A percentile compares a stretch with the other conserved stretches of the same genome.
Evolutionary conservation across 2,329 filamentous ascomycete genomes (phyloP).

Genomic region (Pezicula radicicola): DNA sequence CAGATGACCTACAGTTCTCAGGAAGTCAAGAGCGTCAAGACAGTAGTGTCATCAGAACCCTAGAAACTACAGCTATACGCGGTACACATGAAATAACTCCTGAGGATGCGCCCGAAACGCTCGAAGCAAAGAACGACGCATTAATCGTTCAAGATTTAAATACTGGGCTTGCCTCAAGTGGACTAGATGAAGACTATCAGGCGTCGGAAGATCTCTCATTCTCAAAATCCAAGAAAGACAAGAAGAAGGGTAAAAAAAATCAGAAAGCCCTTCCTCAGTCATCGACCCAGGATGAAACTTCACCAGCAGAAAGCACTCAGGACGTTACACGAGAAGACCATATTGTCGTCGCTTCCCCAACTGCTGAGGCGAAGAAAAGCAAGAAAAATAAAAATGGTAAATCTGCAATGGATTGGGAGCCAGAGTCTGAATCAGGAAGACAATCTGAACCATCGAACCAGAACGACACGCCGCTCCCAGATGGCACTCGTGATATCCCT

Average conservation of each 20-base stretch:
- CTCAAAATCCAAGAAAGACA: constrained; percentile 12
- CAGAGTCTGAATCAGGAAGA: neutral
- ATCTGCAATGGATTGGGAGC: constrained; percentile 7
- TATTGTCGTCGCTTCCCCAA: neutral
- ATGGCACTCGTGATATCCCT: no score
- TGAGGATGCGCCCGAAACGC: constrained; percentile 6
- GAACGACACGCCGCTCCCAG: no score
- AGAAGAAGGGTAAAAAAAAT: constrained; percentile 13
- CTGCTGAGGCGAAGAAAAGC: constrained; percentile 9
- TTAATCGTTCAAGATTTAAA: neutral
- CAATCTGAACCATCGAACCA: no score
- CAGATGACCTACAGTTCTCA: constrained; percentile 7
- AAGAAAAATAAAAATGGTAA: constrained; percentile 6
- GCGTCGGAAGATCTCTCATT: constrained; percentile 1
- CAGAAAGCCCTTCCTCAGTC: no score
- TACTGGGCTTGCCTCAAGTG: neutral
- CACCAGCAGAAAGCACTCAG: neutral
- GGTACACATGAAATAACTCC: neutral
- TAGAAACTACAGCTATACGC: neutral
- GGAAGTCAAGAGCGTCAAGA: constrained; percentile 16
- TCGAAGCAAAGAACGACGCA: constrained; percentile 6
- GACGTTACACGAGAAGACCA: neutral
- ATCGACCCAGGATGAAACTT: neutral
- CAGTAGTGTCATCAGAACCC: constrained; percentile 5
- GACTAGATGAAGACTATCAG: neutral